phyloP scores from a whole-genome alignment of 2,329 filamentous ascomycete genomes.

The Beauveria australis region DNA sequence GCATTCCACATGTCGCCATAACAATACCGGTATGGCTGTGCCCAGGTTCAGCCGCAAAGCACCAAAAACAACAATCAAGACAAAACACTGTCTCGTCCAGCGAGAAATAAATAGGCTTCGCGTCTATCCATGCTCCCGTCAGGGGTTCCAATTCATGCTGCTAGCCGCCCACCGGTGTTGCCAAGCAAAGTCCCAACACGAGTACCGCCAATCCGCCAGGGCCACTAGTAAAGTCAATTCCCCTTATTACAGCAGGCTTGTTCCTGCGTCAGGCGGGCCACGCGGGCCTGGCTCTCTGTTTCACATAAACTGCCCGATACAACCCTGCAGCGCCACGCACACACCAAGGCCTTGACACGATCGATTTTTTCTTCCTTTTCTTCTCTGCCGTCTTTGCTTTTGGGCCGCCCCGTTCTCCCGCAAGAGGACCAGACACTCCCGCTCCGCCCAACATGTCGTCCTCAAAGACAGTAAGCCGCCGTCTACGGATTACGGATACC shows the following conservation, averaged over 20 bases:
- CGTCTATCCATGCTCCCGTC: background rate
- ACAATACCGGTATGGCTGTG: too few relatives aligned
- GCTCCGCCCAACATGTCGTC: too few relatives aligned
- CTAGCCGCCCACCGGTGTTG: background rate
- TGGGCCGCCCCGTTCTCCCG: background rate
- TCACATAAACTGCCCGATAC: conserved; percentile 9
- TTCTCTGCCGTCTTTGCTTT: background rate
- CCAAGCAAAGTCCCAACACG: background rate
- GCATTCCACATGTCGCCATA: background rate
- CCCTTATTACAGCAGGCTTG: background rate
- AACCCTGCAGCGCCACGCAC: background rate
- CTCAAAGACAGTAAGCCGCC: too few relatives aligned
- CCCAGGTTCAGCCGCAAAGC: background rate
- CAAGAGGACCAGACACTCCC: background rate
- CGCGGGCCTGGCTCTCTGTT: conserved; percentile 3
- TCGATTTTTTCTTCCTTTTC: conserved; percentile 4
- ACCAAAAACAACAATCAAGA: background rate
- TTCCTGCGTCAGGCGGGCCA: conserved; percentile 5
- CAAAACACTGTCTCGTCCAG: background rate
- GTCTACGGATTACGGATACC: too few relatives aligned
- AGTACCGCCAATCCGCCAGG: too few relatives aligned
- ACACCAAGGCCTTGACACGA: background rate
- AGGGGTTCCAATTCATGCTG: background rate
- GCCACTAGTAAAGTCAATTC: background rate
- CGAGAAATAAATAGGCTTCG: background rate